These are phyloP conservation scores for Aspergillus melleus DNA, from an alignment of 2,329 filamentous ascomycete genomes.

Conservation along the genomic window DNA sequence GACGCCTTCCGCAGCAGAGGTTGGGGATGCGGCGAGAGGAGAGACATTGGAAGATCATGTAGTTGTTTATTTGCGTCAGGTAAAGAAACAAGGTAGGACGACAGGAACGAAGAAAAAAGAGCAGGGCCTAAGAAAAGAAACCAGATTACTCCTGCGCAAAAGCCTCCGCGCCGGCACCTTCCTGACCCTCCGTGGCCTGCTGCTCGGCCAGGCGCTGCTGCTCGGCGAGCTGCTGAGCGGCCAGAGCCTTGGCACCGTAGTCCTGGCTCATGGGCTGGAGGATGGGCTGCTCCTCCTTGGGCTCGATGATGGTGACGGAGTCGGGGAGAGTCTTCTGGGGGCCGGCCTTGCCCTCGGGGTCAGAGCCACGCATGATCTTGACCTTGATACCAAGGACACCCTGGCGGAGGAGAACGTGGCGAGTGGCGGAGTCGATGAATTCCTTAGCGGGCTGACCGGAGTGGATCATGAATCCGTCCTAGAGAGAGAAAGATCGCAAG, in stretches of 20 bases:
- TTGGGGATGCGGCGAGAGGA: neutral
- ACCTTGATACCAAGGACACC: constrained; percentile 99
- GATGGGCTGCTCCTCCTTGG: constrained; percentile 97
- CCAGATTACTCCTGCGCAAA: constrained; percentile 49
- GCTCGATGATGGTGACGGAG: constrained; percentile 99
- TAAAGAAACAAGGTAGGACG: constrained; percentile 33
- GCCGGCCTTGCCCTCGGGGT: constrained; percentile 98
- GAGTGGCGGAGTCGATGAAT: constrained; percentile 98
- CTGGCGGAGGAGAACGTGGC: constrained; percentile 99
- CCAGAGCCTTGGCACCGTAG: constrained; percentile 89
- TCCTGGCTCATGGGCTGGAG: constrained; percentile 96
- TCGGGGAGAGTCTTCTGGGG: constrained; percentile 97
- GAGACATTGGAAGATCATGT: constrained; percentile 28
- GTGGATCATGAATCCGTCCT: constrained; percentile 99
- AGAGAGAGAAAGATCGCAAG: constrained; percentile 11
- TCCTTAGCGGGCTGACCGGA: constrained; percentile 99
- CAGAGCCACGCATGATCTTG: constrained; percentile 99
- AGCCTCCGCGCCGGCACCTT: constrained; percentile 43
- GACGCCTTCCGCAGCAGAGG: constrained; percentile 1
- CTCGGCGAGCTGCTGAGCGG: constrained; percentile 57
- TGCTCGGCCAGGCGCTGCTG: constrained; percentile 61
- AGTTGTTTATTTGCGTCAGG: constrained; percentile 39
- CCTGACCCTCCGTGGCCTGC: constrained; percentile 52
- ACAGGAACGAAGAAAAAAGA: constrained; percentile 31
- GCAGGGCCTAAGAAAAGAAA: constrained; percentile 29